These are phyloP conservation scores for Plasmodium berghei DNA, from an alignment of 169 alveolate species.

Conservation along the genomic window DNA sequence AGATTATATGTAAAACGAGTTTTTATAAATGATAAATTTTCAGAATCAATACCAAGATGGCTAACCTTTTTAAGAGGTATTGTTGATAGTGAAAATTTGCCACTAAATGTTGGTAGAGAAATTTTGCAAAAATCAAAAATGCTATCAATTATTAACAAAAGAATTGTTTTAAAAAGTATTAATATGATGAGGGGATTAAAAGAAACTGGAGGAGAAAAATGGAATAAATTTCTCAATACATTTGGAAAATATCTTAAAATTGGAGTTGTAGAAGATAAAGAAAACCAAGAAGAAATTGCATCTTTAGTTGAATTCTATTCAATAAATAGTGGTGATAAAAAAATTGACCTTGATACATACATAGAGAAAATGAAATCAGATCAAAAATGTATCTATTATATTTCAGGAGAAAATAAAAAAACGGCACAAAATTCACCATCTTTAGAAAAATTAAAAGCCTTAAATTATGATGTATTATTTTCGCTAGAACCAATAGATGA, in stretches of 20 bases:
- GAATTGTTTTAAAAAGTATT: slow-evolving; percentile 94
- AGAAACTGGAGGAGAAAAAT: slow-evolving; percentile 88
- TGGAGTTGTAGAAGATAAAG: slow-evolving; percentile 98
- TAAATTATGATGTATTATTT: slow-evolving; percentile 95
- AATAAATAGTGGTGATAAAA: slow-evolving; percentile 83
- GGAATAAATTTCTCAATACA: slow-evolving; percentile 93
- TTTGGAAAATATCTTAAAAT: slow-evolving; percentile 94
- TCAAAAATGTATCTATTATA: slow-evolving; percentile 94
- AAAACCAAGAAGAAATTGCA: slow-evolving; percentile 95
- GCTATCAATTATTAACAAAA: slow-evolving; percentile 95
- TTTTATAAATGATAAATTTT: slow-evolving; percentile 96
- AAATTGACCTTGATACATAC: slow-evolving; percentile 93
- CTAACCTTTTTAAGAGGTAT: slow-evolving; percentile 97
- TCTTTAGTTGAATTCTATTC: slow-evolving; percentile 93
- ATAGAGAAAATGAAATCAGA: slow-evolving; percentile 93
- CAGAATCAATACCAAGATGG: slow-evolving; percentile 96
- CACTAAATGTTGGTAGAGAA: slow-evolving; percentile 98
- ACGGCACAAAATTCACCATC: slow-evolving; percentile 95
- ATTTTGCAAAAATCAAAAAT: slow-evolving; percentile 94
- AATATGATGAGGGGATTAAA: slow-evolving; percentile 92
- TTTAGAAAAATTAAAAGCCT: slow-evolving; percentile 90
- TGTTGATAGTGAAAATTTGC: slow-evolving; percentile 98
- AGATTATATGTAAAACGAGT: slow-evolving; percentile 98
- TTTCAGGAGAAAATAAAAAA: slow-evolving; percentile 95
- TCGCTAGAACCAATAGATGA: slow-evolving; percentile 98